These are phyloP conservation scores for Ceratorhiza oryzae-sativae DNA, from an alignment of 1,284 basidiomycete species.

Conservation along the genomic window DNA sequence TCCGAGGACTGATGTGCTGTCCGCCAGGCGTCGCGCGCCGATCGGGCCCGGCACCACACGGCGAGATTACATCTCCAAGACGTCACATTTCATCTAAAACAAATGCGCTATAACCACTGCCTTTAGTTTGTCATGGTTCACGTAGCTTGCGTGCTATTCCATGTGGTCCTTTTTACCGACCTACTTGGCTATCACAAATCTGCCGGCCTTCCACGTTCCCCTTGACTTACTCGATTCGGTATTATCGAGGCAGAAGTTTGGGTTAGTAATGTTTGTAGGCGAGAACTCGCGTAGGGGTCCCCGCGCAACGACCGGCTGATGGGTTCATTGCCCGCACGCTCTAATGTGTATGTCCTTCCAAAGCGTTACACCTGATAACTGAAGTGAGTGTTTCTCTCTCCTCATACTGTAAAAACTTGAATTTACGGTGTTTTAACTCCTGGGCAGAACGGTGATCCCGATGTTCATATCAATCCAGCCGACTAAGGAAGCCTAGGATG, in stretches of 20 bases:
- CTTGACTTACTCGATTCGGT: constrained; percentile 25
- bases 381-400: neutral
- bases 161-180: neutral
- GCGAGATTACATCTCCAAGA: neutral
- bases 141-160: neutral
- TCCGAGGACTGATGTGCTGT: neutral
- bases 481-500: constrained; percentile 13
- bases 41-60: neutral
- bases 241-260: constrained; percentile 16
- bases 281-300: neutral
- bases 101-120: neutral
- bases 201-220: neutral
- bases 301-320: neutral
- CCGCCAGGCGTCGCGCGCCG: neutral
- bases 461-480: neutral
- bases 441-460: neutral
- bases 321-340: too few species aligned
- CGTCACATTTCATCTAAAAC: constrained; percentile 4
- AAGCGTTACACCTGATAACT: neutral
- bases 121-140: neutral
- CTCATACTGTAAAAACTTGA: neutral
- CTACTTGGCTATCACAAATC: neutral
- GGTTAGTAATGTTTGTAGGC: constrained; percentile 1
- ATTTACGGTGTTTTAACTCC: neutral
- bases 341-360: neutral